Evolutionary conservation across 1,284 basidiomycete genomes (phyloP).

Genomic region (Tilletia horrida): DNA sequence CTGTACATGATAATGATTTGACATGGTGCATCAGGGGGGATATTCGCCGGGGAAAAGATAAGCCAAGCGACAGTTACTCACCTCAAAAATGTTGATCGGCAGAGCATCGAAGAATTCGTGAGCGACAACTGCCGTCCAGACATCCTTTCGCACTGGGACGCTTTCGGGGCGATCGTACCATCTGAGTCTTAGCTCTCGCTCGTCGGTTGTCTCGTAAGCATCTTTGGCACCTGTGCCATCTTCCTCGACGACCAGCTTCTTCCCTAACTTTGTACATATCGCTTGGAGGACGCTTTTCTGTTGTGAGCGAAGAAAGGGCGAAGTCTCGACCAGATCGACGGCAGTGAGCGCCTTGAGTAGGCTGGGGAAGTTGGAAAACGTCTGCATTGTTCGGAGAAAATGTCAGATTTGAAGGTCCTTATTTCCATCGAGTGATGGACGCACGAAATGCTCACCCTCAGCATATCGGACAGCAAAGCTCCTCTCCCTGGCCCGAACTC

Average conservation of each 20-base stretch:
- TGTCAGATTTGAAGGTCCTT: too few species aligned
- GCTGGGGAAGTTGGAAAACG: conserved; percentile 43
- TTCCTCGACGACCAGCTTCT: conserved; percentile 28
- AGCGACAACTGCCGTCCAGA: conserved; percentile 81
- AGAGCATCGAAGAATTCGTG: conserved; percentile 98
- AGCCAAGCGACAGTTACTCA: conserved; percentile 53
- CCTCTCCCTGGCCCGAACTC: conserved; percentile 94
- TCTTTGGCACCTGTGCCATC: conserved; percentile 19
- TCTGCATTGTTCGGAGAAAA: conserved; percentile 23
- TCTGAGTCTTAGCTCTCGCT: conserved; percentile 55
- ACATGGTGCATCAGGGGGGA: neutral
- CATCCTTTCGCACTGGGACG: conserved; percentile 59
- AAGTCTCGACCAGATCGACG: conserved; percentile 52
- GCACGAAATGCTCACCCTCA: conserved; percentile 64
- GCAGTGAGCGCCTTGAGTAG: conserved; percentile 36
- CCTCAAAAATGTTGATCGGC: conserved; percentile 85
- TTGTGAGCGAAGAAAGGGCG: conserved; percentile 40
- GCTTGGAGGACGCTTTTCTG: conserved; percentile 38
- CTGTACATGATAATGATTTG: neutral
- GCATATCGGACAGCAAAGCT: conserved; percentile 84
- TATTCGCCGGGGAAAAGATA: too few species aligned
- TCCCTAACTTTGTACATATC: conserved; percentile 7
- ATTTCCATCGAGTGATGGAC: neutral
- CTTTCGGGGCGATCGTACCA: conserved; percentile 77
- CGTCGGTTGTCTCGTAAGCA: conserved; percentile 35